Percentiles rank a stretch among this genome's conserved stretches.
phyloP scores from a whole-genome alignment of 495 filamentous ascomycete genomes.

The Cenococcum geophilum region DNA sequence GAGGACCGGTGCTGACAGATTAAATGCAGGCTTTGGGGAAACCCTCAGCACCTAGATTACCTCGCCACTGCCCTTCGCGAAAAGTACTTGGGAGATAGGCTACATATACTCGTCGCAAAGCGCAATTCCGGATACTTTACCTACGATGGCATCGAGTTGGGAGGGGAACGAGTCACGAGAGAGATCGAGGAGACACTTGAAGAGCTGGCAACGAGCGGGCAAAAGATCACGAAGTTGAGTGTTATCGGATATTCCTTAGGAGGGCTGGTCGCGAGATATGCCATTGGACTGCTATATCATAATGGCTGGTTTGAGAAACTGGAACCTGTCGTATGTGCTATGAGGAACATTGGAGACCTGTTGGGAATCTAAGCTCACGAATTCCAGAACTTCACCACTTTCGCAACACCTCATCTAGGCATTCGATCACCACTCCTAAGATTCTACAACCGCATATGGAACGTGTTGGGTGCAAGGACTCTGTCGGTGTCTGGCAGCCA shows the following conservation, averaged over 20 bases:
- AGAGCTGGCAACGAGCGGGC: constrained; percentile 55
- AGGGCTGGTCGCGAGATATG: constrained; percentile 81
- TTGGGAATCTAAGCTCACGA: background rate
- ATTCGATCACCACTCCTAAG: constrained; percentile 70
- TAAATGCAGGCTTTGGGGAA: constrained; percentile 68
- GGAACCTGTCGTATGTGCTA: constrained; percentile 59
- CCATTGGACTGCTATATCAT: constrained; percentile 73
- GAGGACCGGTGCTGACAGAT: constrained; percentile 9
- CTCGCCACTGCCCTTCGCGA: constrained; percentile 62
- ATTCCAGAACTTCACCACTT: constrained; percentile 78
- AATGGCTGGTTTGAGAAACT: constrained; percentile 72
- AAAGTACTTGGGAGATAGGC: constrained; percentile 53
- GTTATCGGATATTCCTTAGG: constrained; percentile 86
- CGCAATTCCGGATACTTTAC: constrained; percentile 78
- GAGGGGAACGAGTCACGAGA: constrained; percentile 78
- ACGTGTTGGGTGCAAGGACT: constrained; percentile 68
- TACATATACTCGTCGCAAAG: constrained; percentile 72
- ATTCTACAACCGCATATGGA: constrained; percentile 62
- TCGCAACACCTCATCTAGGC: constrained; percentile 85
- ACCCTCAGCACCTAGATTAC: constrained; percentile 72
- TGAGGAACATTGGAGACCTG: background rate
- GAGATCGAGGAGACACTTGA: constrained; percentile 83
- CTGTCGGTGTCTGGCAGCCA: constrained; percentile 79
- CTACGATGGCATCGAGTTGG: constrained; percentile 89
- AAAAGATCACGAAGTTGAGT: constrained; percentile 72